Evolutionary conservation across 1,284 basidiomycete genomes (phyloP), one percentile per base, ranked within the genome.

Genomic region (Cystobasidium sp.): DNA sequence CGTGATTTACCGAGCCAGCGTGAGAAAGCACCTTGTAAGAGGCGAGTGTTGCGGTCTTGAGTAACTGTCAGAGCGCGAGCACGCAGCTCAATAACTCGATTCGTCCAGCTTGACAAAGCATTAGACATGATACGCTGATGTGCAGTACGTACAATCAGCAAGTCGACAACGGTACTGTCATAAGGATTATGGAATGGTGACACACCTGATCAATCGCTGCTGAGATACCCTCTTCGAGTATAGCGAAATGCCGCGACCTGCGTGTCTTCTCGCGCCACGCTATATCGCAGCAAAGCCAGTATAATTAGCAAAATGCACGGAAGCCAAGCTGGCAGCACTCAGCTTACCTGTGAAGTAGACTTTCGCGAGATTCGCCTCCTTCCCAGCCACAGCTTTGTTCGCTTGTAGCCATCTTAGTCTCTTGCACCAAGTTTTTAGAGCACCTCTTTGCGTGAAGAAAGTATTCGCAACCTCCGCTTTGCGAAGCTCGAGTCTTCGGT

Each of bases 401-500:
- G 63, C 62, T 52, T 62, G 51, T 6, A 37, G 20, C 46, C 58
- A 58, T 51, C 74, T 62, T 20, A 61, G 44, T 43, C 56, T 52
- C 22, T 43, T 51, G 16, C 24, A 66, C 52, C 68, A 69, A 39
- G 3, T 39, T 44, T 56, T 18, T 1, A 69, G 18, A 4, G 46
- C 68, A 12, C 55, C 39, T 18, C 69, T 20, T 39, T 71, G 69
- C 14, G 70, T 24, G 53, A 75, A 75, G 68, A 75, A 75, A 18
- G 63, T 47, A 31, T 63, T 37, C n/a, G 74, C 74, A 41, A 75
- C 68, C 14, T 49, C 44, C 18, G 74, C 68, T 64, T 75, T 75
- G 14, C 63, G 68, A 37, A 24, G 20, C 14, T 63, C 68, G 10
- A 68, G 37, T 10, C 37, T 20, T 22, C 53, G 56, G 7, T 39